A percentile compares a stretch with the other conserved stretches of the same genome.
These are phyloP conservation scores for Venturia aucupariae DNA, from an alignment of 2,329 filamentous ascomycete species.

Conservation along the genomic window DNA sequence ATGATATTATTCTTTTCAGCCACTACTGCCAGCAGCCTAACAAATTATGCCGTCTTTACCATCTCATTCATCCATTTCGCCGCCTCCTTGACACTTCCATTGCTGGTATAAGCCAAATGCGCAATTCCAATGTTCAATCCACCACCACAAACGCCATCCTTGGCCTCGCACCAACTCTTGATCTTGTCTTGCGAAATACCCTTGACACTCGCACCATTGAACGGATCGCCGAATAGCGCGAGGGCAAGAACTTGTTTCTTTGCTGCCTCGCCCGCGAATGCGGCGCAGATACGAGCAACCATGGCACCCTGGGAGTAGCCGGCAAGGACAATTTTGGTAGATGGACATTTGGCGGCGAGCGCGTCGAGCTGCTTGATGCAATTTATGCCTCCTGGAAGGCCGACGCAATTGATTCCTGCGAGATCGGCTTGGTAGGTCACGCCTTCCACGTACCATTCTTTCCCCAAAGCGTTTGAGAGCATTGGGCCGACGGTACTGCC, in stretches of 20 bases:
- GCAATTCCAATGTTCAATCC: neutral
- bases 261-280: neutral
- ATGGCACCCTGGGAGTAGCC: constrained; percentile 13
- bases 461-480: neutral
- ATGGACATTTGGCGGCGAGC: constrained; percentile 1
- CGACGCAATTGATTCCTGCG: constrained; percentile 10
- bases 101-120: constrained; percentile 5
- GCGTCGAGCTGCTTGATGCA: constrained; percentile 1
- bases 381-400: constrained; percentile 1
- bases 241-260: neutral
- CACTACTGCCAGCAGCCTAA: too few species aligned
- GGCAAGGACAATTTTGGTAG: neutral
- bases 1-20: too few species aligned
- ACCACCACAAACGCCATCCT: constrained; percentile 11
- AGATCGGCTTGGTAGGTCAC: constrained; percentile 5
- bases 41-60: neutral
- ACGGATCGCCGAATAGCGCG: constrained; percentile 10
- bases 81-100: neutral
- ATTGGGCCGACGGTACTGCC: neutral
- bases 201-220: constrained; percentile 10
- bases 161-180: constrained; percentile 1
- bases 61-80: constrained; percentile 7
- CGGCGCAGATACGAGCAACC: constrained; percentile 5
- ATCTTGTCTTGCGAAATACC: neutral
- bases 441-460: constrained; percentile 3